phyloP scores from a whole-genome alignment of 192 early-diverging fungal genomes.

The Umbelopsis vinacea region DNA sequence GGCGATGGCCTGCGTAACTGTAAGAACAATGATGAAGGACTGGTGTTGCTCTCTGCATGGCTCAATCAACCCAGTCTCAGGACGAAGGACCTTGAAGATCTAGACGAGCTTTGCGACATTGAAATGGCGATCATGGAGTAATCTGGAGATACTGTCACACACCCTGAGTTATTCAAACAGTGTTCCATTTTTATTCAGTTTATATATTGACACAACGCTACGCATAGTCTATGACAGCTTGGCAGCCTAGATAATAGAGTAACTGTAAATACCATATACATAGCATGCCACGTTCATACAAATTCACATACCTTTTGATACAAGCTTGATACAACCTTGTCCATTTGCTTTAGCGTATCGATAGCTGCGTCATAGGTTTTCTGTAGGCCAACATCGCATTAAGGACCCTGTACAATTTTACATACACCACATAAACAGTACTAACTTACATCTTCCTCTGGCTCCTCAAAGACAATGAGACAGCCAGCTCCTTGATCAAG shows the following conservation, averaged over 20 bases:
- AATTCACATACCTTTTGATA: constrained; percentile 81
- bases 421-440: not conserved
- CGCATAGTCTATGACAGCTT: constrained; percentile 20
- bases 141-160: not conserved
- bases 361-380: constrained; percentile 91
- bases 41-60: constrained; percentile 39
- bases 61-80: constrained; percentile 36
- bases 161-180: not conserved
- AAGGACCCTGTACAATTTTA: not conserved
- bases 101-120: constrained; percentile 33
- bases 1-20: constrained; percentile 17
- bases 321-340: constrained; percentile 92
- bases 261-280: constrained; percentile 6
- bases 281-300: not conserved
- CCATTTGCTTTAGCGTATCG: constrained; percentile 97
- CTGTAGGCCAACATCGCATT: constrained; percentile 35
- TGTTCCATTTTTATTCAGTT: not conserved
- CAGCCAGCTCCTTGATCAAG: constrained; percentile 97
- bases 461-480: constrained; percentile 93
- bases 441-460: constrained; percentile 76
- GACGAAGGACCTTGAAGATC: constrained; percentile 21
- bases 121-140: constrained; percentile 25
- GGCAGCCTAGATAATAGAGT: constrained; percentile 13
- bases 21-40: constrained; percentile 29
- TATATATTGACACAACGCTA: constrained; percentile 10